Base-by-base conservation (phyloP, 805 yeast genomes). In the Candida sithepensis region DNA sequence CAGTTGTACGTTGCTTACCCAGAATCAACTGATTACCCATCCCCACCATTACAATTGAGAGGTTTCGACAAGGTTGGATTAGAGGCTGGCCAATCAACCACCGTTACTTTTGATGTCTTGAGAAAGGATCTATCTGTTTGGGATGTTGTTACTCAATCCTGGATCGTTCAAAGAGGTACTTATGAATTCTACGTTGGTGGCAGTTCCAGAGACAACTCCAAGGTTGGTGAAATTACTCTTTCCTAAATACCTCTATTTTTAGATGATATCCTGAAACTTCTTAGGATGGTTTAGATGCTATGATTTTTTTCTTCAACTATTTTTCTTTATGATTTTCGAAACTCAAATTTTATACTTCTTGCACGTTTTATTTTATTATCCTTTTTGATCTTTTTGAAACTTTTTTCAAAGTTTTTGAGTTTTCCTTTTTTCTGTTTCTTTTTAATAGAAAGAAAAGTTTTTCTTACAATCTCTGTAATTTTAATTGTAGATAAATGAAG, bases 111-210 rank as follows among this genome's bases (percentile, higher is more conserved):
- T 16, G 38, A 34, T 18, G 18, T 34, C 38, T 8, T 18, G 4
- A 34, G 38, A 34, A 34, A 34, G 21, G 41, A 23, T 23, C 12
- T 39, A 4, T 77, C 83, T 0, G 78, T 63, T 66, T 81, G 73
- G 66, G 76, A 81, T 49, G 77, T 68, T 45, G 68, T 68, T 52
- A 64, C 66, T 48, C 61, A 71, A 56, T 57, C 70, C 51, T 81
- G 85, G 85, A 65, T 69, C 45, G 65, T 71, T 18, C 78, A 76
- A 57, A 66, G 66, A 46, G 85, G 78, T 43, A 64, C 63, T 9
- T 81, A 79, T 61, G 64, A 67, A 16, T 73, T 75, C 6, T 65
- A 68, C 39, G 73, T 77, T 16, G 81, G 80, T 41, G 63, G 69
- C 52, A 55, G 65, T 24, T 49, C 52, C 3, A 39, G 41, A 23